Evolutionary conservation across 305 asterid genomes (phyloP), one percentile per base, ranked within the genome.

Genomic region (Solanum hybrid): DNA sequence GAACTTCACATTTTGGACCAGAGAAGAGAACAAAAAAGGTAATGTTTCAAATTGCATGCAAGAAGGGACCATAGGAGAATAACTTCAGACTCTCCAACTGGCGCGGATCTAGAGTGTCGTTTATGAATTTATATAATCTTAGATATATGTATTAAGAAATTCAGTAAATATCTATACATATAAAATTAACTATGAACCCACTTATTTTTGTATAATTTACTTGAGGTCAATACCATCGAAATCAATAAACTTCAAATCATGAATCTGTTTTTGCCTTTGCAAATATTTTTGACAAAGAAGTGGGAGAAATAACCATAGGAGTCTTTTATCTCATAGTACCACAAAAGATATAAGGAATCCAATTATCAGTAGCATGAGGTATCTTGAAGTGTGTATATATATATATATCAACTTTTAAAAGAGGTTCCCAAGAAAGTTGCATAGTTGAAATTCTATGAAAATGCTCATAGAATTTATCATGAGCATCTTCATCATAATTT

Each of bases 281-380:
- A 34, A 31, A 60, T 29, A 34, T 12, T 73, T 82, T 86, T 76
- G 88, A 86, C 78, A 90, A 64, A 77, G 89, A 90, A 82, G 26
- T 26, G 80, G 32, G 77, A 87, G 60, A 37, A 60, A 73, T 78
- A 82, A 66, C 37, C 86, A 35, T 35, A 71, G 32, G 19, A 42
- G 51, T 7, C 17, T 38, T 56, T 77, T 71, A 34, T 88, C 11
- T 35, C 35, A 34, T 34, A 24, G 10, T 69, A 66, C 37, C 56
- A 86, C 35, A 85, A 38, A 90, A 56, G 19, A 78, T 85, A 90
- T 81, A 87, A 90, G 92, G 93, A 90, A 88, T 90, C 91, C 35
- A 69, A 60, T 88, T 84, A 86, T 90, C 90, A 42, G 87, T 77
- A 85, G 56, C 89, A 27, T 71, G 90, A 81, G 69, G 91, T 90